A percentile compares a stretch with the other conserved stretches of the same genome.
phyloP scores from a whole-genome alignment of 371 early-diverging fungal species.

The Fennellomyces sp. region DNA sequence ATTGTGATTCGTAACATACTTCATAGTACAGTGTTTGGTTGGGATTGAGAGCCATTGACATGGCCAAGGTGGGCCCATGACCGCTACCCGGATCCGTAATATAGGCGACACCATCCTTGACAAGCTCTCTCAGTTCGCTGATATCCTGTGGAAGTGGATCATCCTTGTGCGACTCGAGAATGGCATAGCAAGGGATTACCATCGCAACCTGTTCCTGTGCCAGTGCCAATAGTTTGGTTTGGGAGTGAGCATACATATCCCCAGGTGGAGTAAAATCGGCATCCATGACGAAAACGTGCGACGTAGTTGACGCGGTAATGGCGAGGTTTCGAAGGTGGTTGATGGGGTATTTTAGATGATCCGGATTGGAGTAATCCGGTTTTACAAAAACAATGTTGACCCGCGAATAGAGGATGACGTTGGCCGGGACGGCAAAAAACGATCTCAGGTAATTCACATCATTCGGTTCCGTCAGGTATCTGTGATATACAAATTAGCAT shows the following conservation, averaged over 20 bases:
- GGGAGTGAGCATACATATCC: constrained; percentile 39
- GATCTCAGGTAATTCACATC: constrained; percentile 45
- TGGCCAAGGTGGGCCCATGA: constrained; percentile 60
- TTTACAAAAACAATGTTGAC: constrained; percentile 48
- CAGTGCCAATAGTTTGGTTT: constrained; percentile 16
- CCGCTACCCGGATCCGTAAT: constrained; percentile 69
- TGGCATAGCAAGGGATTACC: constrained; percentile 63
- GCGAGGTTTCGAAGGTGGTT: constrained; percentile 67
- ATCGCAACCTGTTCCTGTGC: constrained; percentile 26
- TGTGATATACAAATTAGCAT: constrained; percentile 7
- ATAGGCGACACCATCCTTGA: constrained; percentile 48
- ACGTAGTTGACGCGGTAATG: constrained; percentile 45
- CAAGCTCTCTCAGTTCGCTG: constrained; percentile 42
- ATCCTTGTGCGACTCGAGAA: constrained; percentile 38
- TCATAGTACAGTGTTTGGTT: constrained; percentile 40
- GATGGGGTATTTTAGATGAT: constrained; percentile 61
- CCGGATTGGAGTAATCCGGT: constrained; percentile 43
- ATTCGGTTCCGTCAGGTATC: constrained; percentile 54
- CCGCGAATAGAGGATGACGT: constrained; percentile 30
- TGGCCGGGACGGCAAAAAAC: constrained; percentile 41
- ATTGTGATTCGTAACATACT: constrained; percentile 71
- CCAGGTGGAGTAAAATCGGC: constrained; percentile 64
- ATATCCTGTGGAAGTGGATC: constrained; percentile 41
- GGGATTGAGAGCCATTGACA: constrained; percentile 34
- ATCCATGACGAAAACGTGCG: constrained; percentile 62